Base-by-base conservation (phyloP, 202 grass and related monocot genomes). In the Saccharum hybrid region DNA sequence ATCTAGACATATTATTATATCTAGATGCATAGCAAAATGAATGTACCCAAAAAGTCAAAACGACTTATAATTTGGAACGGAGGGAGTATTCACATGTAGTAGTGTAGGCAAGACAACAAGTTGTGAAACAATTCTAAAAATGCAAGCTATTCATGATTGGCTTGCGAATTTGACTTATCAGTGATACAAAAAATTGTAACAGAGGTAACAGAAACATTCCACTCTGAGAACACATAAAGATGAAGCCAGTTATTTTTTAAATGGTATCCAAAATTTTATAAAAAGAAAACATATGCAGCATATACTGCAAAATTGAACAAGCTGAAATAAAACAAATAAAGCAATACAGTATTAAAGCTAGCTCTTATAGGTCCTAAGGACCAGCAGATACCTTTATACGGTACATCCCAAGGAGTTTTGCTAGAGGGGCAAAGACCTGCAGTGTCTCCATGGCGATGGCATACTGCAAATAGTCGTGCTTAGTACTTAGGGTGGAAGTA, bases 361-460 rank as follows among this genome's bases (percentile, higher is more conserved):
- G 26, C 12, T 73, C 38, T 19, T 66, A 39, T 71, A 57, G n/a
- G 33, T 68, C 78, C 14, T 52, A 83, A 26, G 68, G 57, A 6
- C 69, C 37, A 82, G 62, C 11, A 80, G 31, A 85, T 88, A 98
- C 96, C 96, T 98, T 98, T 85, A 98, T 98, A 88, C 84, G 89
- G 82, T 98, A 98, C 93, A 98, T 98, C 66, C 96, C 96, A 65
- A 98, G 85, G 83, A 95, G 93, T 90, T 96, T 98, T 51, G 96
- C 96, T 84, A 98, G 86, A 75, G 96, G 96, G 34, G 96, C 96
- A 89, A 98, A 98, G 56, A 98, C 96, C 86, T 98, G 88, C 71
- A 92, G 79, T 65, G 96, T 98, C 83, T 98, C 96, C 73, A 82
- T 84, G 57, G 96, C 89, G 19, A 98, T 98, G 68, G 87, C 84